Percentiles rank a stretch among this genome's conserved stretches.
Evolutionary conservation across 805 yeast species (phyloP).

Genomic region (Candida coleopterorum): DNA sequence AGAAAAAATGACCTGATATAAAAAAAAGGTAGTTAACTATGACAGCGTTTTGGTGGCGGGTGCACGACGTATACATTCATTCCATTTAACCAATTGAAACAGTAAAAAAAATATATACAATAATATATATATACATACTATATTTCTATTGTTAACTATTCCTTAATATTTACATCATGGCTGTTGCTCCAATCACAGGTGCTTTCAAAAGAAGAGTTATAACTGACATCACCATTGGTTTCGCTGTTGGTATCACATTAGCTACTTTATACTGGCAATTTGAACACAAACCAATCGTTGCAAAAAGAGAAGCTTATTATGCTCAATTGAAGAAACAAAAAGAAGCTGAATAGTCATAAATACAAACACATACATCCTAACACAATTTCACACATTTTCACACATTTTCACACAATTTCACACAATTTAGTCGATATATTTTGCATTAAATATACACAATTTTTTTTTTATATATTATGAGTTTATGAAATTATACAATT

Average conservation of each 20-base stretch:
- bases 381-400: too few species aligned
- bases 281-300: slow-evolving; percentile 71
- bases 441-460: slow-evolving; percentile 4
- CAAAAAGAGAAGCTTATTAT: slow-evolving; percentile 81
- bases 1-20: slow-evolving; percentile 1
- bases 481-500: slow-evolving; percentile 14
- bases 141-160: too few species aligned
- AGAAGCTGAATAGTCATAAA: slow-evolving; percentile 48
- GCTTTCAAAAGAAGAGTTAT: slow-evolving; percentile 74
- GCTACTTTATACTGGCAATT: slow-evolving; percentile 80
- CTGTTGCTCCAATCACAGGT: slow-evolving; percentile 85
- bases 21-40: too few species aligned
- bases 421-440: not conserved
- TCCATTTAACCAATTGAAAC: not conserved
- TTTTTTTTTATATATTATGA: not conserved
- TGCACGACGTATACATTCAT: not conserved
- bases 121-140: not conserved
- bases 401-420: too few species aligned
- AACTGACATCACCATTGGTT: slow-evolving; percentile 72
- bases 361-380: too few species aligned
- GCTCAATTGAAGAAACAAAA: slow-evolving; percentile 71
- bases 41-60: too few species aligned
- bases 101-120: not conserved
- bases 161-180: slow-evolving; percentile 49
- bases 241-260: slow-evolving; percentile 50